Conservation (phyloP, 2,329 filamentous ascomycete species). For the Aspergillus sp. region DNA sequence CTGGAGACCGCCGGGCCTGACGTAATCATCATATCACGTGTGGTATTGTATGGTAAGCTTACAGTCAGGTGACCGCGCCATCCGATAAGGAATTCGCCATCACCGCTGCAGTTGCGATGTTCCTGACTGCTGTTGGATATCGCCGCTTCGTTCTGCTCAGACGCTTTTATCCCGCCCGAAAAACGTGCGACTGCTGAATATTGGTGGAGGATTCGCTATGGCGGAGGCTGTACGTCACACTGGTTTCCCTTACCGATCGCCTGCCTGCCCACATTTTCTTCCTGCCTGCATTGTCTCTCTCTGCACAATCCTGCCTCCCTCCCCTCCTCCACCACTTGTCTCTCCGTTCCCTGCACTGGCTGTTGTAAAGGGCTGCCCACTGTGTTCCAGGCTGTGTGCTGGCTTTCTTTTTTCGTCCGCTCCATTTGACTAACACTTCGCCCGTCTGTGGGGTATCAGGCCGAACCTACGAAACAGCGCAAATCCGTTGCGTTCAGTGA, state of each 20-base stretch:
- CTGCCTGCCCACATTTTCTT: slow-evolving; percentile 33
- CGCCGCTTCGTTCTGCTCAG: too few species aligned
- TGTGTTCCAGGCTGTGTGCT: slow-evolving; percentile 2
- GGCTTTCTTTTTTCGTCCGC: slow-evolving; percentile 6
- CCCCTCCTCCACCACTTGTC: too few species aligned
- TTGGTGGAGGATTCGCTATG: slow-evolving; percentile 22
- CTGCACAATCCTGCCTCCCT: slow-evolving; percentile 18
- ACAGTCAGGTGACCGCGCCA: too few species aligned
- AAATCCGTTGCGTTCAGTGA: slow-evolving; percentile 93
- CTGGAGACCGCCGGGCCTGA: too few species aligned
- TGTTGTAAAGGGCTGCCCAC: slow-evolving; percentile 1
- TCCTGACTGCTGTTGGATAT: too few species aligned
- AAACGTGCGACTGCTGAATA: too few species aligned
- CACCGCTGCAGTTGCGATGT: too few species aligned
- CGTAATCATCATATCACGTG: too few species aligned
- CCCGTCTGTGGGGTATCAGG: slow-evolving; percentile 28
- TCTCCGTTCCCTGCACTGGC: too few species aligned
- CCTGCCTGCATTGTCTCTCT: slow-evolving; percentile 17
- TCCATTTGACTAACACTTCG: slow-evolving; percentile 18
- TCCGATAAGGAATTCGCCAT: too few species aligned
- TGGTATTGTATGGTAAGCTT: too few species aligned
- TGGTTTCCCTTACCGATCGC: slow-evolving; percentile 26
- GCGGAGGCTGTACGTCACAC: slow-evolving; percentile 37
- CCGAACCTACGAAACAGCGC: slow-evolving; percentile 54
- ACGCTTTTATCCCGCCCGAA: too few species aligned